Conservation (phyloP, 345 rosid genomes). For the Eutrema heterophyllum region DNA sequence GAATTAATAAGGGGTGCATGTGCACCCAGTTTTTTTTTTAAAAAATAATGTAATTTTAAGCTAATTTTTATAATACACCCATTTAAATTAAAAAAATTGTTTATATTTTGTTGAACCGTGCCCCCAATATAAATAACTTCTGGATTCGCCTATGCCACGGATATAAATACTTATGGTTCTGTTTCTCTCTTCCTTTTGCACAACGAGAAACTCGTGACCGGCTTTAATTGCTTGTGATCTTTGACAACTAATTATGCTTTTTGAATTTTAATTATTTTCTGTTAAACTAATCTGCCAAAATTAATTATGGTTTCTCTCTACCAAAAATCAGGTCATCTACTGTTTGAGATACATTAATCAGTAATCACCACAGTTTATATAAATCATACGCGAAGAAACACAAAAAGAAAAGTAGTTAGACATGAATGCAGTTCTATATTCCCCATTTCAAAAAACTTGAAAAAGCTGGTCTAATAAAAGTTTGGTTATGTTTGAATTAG, state of each 20-base stretch:
- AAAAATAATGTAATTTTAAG: no score
- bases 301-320: neutral
- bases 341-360: neutral
- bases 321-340: neutral
- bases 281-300: neutral
- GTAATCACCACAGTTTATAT: neutral
- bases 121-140: no score
- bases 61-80: no score
- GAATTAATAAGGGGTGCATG: no score
- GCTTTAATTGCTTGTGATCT: neutral
- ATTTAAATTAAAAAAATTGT: no score
- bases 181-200: neutral
- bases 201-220: conserved; percentile 20
- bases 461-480: neutral
- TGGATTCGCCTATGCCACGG: no score
- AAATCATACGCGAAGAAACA: neutral
- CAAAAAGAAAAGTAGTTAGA: neutral
- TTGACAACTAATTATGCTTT: conserved; percentile 4
- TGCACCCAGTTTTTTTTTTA: no score
- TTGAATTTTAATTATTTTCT: neutral
- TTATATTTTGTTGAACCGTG: no score
- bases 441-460: neutral
- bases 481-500: conserved; percentile 23
- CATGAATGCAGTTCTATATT: neutral
- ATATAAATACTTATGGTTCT: neutral